These are phyloP conservation scores for Colletotrichum truncatum DNA, from an alignment of 2,329 filamentous ascomycete species.

Conservation along the genomic window DNA sequence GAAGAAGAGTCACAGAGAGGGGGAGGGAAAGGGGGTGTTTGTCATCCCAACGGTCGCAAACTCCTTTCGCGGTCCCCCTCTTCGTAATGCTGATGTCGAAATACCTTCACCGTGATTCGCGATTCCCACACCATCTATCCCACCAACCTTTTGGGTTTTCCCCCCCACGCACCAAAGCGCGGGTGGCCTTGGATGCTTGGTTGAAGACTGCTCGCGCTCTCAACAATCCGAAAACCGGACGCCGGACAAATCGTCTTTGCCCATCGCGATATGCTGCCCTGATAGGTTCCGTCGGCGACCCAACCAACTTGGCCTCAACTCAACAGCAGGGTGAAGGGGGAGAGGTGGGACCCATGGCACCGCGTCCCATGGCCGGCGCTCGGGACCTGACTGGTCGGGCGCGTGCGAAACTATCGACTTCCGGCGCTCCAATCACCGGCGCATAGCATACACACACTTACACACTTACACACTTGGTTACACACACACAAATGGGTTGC, in stretches of 20 bases:
- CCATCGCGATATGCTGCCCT: background rate
- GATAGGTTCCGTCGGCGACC: too few species aligned
- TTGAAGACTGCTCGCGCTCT: too few species aligned
- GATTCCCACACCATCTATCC: background rate
- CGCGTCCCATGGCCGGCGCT: constrained; percentile 13
- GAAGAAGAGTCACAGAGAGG: too few species aligned
- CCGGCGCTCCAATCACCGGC: constrained; percentile 28
- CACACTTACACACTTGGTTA: background rate
- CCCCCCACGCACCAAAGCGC: background rate
- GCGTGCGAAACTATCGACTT: background rate
- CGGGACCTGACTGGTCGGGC: constrained; percentile 18
- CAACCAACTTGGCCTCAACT: too few species aligned
- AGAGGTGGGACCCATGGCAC: too few species aligned
- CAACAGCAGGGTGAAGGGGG: too few species aligned
- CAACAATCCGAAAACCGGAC: background rate
- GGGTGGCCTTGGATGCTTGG: too few species aligned
- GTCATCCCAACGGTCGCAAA: constrained; percentile 6
- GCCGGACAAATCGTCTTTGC: constrained; percentile 4
- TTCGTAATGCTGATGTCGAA: background rate
- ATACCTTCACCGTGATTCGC: constrained; percentile 16
- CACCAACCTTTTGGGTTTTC: background rate
- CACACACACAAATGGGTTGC: background rate
- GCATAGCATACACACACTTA: constrained; percentile 13
- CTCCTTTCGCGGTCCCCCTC: background rate
- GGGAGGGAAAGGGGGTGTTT: background rate